Conservation (phyloP, 1,139 yeast species). For the Taphrina wiesneri region DNA sequence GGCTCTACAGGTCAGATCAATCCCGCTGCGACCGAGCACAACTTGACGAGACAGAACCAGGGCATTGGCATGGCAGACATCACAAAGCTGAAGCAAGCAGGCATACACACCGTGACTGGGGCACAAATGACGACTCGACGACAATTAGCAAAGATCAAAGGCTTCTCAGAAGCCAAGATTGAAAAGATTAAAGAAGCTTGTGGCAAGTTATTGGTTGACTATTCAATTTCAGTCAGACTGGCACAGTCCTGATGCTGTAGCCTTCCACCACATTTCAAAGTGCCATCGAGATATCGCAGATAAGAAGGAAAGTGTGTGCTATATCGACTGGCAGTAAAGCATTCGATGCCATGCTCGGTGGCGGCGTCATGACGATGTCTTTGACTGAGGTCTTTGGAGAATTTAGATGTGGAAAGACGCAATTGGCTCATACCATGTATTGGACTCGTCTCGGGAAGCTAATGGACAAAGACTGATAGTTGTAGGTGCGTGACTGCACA, state of each 20-base stretch:
- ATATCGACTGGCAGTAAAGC: constrained; percentile 60
- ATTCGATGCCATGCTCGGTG: constrained; percentile 56
- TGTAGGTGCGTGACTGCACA: constrained; percentile 60
- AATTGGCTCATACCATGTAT: constrained; percentile 19
- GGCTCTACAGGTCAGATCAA: constrained; percentile 54
- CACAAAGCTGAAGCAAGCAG: constrained; percentile 55
- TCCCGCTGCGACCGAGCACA: neutral
- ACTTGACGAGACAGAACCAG: constrained; percentile 8
- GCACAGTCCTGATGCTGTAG: constrained; percentile 2
- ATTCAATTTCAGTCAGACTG: neutral
- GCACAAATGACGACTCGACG: constrained; percentile 44
- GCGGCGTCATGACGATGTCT: constrained; percentile 61
- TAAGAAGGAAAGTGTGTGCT: constrained; percentile 52
- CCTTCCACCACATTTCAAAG: constrained; percentile 54
- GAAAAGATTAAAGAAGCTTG: constrained; percentile 67
- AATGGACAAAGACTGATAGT: neutral
- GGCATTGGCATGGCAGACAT: constrained; percentile 60
- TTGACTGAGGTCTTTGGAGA: constrained; percentile 66
- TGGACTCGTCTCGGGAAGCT: neutral
- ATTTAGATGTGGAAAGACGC: constrained; percentile 47
- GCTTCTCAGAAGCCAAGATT: constrained; percentile 60
- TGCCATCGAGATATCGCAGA: constrained; percentile 56
- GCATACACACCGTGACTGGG: constrained; percentile 58
- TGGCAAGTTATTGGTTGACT: constrained; percentile 50
- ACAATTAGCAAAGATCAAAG: constrained; percentile 56